Conservation (phyloP, 495 filamentous ascomycete genomes). For the Oidiodendron maius region DNA sequence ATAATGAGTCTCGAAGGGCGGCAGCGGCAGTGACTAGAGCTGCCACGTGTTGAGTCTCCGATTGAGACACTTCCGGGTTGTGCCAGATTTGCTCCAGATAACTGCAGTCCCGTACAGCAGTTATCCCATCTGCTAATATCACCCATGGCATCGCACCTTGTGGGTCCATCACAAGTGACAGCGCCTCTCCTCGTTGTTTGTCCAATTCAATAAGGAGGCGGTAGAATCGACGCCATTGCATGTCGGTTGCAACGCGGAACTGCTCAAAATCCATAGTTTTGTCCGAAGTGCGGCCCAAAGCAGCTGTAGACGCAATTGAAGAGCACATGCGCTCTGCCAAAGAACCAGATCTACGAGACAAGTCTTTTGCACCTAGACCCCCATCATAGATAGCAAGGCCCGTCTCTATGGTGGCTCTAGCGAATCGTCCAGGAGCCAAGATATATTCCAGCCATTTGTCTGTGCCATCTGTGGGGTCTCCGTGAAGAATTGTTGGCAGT, state of each 20-base stretch:
- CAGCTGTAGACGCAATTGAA: slow-evolving; percentile 57
- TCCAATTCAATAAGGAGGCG: slow-evolving; percentile 81
- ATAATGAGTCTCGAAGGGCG: slow-evolving; percentile 41
- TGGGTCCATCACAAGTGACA: slow-evolving; percentile 69
- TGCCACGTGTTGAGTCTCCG: slow-evolving; percentile 8
- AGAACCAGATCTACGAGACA: slow-evolving; percentile 37
- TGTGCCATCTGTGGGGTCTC: slow-evolving; percentile 57
- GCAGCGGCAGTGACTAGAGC: slow-evolving; percentile 16
- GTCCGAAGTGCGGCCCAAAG: slow-evolving; percentile 50
- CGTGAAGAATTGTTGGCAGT: slow-evolving; percentile 46
- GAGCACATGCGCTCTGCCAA: slow-evolving; percentile 66
- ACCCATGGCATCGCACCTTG: slow-evolving; percentile 72
- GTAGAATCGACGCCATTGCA: slow-evolving; percentile 88
- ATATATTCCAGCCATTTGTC: slow-evolving; percentile 71
- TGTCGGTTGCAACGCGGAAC: slow-evolving; percentile 62
- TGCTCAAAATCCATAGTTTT: slow-evolving; percentile 67
- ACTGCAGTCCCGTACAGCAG: slow-evolving; percentile 72
- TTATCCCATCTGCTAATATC: slow-evolving; percentile 70
- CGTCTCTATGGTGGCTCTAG: slow-evolving; percentile 71
- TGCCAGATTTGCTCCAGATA: slow-evolving; percentile 63
- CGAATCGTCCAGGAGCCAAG: slow-evolving; percentile 74
- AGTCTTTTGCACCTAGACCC: slow-evolving; percentile 40
- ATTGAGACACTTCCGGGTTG: slow-evolving; percentile 31
- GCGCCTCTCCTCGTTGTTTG: slow-evolving; percentile 70
- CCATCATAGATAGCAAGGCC: slow-evolving; percentile 69